phyloP scores from a whole-genome alignment of 768 basidiomycete genomes.

The Xanthoconium purpureum region DNA sequence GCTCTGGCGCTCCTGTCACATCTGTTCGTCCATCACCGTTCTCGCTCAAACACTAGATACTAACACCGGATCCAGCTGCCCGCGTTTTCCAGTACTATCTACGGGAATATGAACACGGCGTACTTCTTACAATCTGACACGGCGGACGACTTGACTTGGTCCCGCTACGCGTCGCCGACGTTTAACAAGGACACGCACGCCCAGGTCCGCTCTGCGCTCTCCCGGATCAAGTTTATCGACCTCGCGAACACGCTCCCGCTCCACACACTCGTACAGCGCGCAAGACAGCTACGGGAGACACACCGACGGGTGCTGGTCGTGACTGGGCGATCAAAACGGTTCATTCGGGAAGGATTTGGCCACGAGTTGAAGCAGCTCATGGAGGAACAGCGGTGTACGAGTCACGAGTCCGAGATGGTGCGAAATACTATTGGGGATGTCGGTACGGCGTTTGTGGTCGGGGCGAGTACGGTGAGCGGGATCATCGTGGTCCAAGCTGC shows the following conservation, averaged over 20 bases:
- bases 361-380: conserved; percentile 56
- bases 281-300: conserved; percentile 22
- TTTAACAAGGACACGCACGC: conserved; percentile 6
- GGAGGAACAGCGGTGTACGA: conserved; percentile 23
- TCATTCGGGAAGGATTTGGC: conserved; percentile 57
- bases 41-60: neutral
- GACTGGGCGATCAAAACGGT: conserved; percentile 72
- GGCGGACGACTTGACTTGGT: conserved; percentile 80
- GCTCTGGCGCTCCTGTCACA: neutral
- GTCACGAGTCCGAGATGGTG: conserved; percentile 39
- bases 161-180: conserved; percentile 45
- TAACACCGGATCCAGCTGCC: conserved; percentile 38
- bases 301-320: conserved; percentile 54
- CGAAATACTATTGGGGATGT: conserved; percentile 85
- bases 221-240: conserved; percentile 61
- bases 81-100: conserved; percentile 66
- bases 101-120: conserved; percentile 61
- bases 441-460: conserved; percentile 69
- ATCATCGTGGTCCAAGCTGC: conserved; percentile 69
- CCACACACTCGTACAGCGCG: conserved; percentile 49
- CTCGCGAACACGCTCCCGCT: conserved; percentile 50
- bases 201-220: conserved; percentile 40
- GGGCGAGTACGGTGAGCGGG: conserved; percentile 53
- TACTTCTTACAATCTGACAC: conserved; percentile 72
- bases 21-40: conserved; percentile 9